Percentiles rank a stretch among this genome's conserved stretches.
phyloP scores from a whole-genome alignment of 768 basidiomycete genomes.

The Pleurotus tuber-regium region DNA sequence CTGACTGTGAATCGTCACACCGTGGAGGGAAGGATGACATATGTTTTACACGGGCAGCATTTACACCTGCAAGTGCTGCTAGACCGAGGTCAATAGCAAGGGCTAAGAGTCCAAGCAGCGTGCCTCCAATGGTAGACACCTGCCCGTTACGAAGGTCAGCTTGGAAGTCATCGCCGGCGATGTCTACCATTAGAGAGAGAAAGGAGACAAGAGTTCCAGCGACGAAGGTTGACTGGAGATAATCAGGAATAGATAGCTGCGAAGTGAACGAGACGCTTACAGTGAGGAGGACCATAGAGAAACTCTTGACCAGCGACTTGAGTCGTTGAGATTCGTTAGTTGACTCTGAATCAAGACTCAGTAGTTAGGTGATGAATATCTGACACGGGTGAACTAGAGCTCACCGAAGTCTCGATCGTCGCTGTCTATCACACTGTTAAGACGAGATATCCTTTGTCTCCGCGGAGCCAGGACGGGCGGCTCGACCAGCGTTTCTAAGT shows the following conservation, averaged over 20 bases:
- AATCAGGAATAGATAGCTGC: neutral
- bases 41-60: neutral
- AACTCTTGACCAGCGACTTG: neutral
- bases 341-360: too few species aligned
- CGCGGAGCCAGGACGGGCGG: too few species aligned
- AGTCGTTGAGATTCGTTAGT: too few species aligned
- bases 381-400: too few species aligned
- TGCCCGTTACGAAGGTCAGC: neutral
- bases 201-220: constrained; percentile 29
- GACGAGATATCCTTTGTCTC: too few species aligned
- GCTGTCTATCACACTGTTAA: too few species aligned
- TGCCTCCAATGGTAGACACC: neutral
- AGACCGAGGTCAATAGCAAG: neutral
- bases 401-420: too few species aligned
- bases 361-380: too few species aligned
- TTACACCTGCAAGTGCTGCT: constrained; percentile 2
- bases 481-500: too few species aligned
- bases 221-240: neutral
- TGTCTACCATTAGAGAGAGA: constrained; percentile 9
- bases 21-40: neutral
- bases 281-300: constrained; percentile 2
- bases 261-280: neutral
- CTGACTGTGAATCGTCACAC: neutral
- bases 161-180: neutral
- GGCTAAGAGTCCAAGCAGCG: neutral